phyloP scores from a whole-genome alignment of 495 filamentous ascomycete species.

The Trichocladium uniseriatum region DNA sequence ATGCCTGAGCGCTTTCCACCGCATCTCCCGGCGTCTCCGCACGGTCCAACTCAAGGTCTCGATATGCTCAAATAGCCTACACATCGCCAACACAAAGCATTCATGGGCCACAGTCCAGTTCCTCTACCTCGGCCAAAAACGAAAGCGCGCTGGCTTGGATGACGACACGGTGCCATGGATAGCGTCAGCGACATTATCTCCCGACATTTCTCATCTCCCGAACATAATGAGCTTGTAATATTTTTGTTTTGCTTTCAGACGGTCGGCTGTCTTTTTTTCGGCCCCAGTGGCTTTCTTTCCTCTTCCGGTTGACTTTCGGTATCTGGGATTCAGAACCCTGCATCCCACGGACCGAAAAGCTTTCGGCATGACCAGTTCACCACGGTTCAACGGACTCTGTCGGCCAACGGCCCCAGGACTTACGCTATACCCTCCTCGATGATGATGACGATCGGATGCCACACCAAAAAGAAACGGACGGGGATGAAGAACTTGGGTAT shows the following conservation, averaged over 20 bases:
- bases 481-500: slow-evolving; percentile 25
- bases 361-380: not conserved
- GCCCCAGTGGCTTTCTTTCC: not conserved
- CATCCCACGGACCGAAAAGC: not conserved
- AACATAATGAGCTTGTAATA: slow-evolving; percentile 4
- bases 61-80: no score
- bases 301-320: not conserved
- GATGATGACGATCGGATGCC: slow-evolving; percentile 22
- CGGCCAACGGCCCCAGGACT: not conserved
- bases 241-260: not conserved
- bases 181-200: not conserved
- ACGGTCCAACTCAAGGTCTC: no score
- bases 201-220: not conserved
- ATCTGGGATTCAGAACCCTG: not conserved
- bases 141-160: not conserved
- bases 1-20: no score
- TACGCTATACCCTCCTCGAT: slow-evolving; percentile 13
- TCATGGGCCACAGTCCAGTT: no score
- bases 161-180: not conserved
- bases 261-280: not conserved
- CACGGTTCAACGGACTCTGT: not conserved
- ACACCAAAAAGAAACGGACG: slow-evolving; percentile 14
- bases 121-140: not conserved
- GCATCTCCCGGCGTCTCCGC: no score
- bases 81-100: no score